These are phyloP conservation scores for Dictyostelium purpureum DNA, from an alignment of 78 protist genomes.

Conservation along the genomic window DNA sequence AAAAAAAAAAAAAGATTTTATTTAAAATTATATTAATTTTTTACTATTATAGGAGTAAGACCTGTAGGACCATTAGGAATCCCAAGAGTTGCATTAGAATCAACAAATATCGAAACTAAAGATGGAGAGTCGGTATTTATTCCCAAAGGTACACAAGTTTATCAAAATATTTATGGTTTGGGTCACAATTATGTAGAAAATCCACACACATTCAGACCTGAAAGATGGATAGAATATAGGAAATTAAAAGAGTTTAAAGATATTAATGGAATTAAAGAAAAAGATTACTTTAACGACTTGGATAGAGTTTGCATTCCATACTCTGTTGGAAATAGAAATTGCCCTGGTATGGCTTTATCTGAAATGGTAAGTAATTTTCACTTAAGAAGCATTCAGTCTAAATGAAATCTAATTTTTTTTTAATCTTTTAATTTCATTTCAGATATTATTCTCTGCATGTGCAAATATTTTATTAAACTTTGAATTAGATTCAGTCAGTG, in stretches of 20 bases:
- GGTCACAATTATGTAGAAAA: background rate
- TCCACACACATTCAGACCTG: conserved; percentile 34
- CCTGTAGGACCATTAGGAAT: conserved; percentile 34
- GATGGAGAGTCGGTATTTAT: background rate
- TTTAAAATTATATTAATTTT: no score
- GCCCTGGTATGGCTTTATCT: background rate
- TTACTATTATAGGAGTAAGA: no score
- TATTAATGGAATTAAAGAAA: background rate
- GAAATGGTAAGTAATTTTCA: no score
- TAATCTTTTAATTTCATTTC: no score
- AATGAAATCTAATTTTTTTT: no score
- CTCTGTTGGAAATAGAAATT: background rate
- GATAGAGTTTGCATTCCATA: background rate
- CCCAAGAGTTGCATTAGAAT: conserved; percentile 20
- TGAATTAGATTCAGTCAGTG: background rate
- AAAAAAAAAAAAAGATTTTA: background rate
- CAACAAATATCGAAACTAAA: background rate
- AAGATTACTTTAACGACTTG: background rate
- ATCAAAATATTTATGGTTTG: conserved; percentile 15
- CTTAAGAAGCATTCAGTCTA: no score
- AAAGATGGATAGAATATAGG: conserved; percentile 23
- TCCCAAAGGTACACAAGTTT: conserved; percentile 8
- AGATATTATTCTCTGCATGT: conserved; percentile 19
- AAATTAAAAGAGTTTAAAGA: background rate
- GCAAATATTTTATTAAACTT: conserved; percentile 12